Conservation (phyloP, 2,329 filamentous ascomycete genomes). For the Aspergillus neoniger region DNA sequence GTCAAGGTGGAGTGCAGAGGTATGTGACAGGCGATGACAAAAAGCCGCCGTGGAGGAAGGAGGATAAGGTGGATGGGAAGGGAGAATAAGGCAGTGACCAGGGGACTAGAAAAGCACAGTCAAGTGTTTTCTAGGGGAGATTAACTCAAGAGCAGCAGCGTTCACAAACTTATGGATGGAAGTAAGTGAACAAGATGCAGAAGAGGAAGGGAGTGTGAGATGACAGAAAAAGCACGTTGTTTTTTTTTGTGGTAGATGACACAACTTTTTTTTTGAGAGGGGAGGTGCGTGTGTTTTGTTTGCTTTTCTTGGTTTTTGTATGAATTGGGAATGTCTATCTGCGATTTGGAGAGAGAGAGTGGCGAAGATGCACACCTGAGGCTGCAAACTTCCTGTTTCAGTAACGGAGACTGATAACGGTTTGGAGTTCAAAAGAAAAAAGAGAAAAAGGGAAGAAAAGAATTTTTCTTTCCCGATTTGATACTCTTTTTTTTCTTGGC, state of each 20-base stretch:
- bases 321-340: constrained; percentile 31
- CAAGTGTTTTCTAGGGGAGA: constrained; percentile 37
- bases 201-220: constrained; percentile 19
- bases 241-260: constrained; percentile 16
- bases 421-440: neutral
- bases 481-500: constrained; percentile 12
- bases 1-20: neutral
- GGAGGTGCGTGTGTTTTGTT: constrained; percentile 1
- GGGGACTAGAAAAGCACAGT: constrained; percentile 38
- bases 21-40: neutral
- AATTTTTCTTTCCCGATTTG: constrained; percentile 11
- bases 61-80: constrained; percentile 15
- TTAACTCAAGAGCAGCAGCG: constrained; percentile 18
- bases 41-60: neutral
- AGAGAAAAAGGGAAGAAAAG: constrained; percentile 12
- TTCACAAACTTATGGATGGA: constrained; percentile 22
- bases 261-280: constrained; percentile 18
- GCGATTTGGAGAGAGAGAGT: constrained; percentile 25
- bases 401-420: constrained; percentile 23
- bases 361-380: constrained; percentile 28
- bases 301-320: constrained; percentile 22
- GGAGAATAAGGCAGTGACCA: constrained; percentile 12
- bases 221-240: constrained; percentile 20
- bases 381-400: constrained; percentile 30
- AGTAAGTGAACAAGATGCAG: constrained; percentile 15